A percentile compares a stretch with the other conserved stretches of the same genome.
phyloP scores from a whole-genome alignment of 2,329 filamentous ascomycete genomes.

The Cucurbitaria berberidis region DNA sequence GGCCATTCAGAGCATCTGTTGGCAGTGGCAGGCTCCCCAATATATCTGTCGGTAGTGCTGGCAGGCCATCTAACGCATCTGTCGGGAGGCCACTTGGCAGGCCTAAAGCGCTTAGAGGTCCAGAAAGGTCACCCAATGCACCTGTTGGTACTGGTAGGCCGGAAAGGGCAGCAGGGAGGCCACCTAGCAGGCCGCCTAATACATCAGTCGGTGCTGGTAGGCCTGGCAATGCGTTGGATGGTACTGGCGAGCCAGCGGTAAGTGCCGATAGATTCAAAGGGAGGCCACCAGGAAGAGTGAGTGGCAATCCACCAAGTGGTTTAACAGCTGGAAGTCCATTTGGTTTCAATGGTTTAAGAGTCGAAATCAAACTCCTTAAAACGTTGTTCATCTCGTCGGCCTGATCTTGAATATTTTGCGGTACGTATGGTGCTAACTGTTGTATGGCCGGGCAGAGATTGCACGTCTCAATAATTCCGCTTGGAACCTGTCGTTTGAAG shows the following conservation, averaged over 20 bases:
- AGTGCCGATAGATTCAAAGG: neutral
- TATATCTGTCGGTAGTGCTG: neutral
- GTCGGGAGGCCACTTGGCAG: neutral
- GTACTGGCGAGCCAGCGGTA: no score
- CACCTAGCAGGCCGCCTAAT: neutral
- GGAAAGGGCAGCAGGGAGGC: neutral
- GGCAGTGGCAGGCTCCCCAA: no score
- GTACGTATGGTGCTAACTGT: slow-evolving; percentile 8
- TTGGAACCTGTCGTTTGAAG: slow-evolving; percentile 11
- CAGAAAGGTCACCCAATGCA: neutral
- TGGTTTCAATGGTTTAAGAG: no score
- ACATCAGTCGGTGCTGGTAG: neutral
- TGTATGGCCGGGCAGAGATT: slow-evolving; percentile 18
- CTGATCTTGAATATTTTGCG: slow-evolving; percentile 11
- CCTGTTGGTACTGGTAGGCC: neutral
- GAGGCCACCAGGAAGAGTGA: neutral
- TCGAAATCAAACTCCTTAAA: slow-evolving; percentile 11
- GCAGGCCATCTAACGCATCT: neutral
- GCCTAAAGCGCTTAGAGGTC: slow-evolving; percentile 1
- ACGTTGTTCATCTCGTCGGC: slow-evolving; percentile 17
- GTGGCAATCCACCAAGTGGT: no score
- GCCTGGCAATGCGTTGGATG: slow-evolving; percentile 3
- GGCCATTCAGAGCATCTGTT: no score
- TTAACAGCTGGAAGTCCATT: no score
- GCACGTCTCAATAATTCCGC: slow-evolving; percentile 13